Evolutionary conservation across 192 early-diverging fungal genomes (phyloP), one percentile per base, ranked within the genome.

Genomic region (Umbelopsis vinacea): DNA sequence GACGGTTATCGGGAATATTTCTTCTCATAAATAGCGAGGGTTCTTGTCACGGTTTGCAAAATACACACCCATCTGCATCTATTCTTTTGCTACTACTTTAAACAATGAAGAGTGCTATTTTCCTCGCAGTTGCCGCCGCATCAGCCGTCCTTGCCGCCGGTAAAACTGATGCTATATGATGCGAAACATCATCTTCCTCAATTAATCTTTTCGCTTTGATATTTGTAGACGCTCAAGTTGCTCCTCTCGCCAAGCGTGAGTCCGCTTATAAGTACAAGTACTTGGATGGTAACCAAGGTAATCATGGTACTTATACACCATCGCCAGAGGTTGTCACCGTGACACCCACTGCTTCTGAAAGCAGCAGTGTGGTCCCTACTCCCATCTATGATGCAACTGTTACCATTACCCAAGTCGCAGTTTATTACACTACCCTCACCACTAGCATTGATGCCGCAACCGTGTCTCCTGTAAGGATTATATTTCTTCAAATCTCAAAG

Each of bases 1-100:
- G 48, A 63, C 40, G 11, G 11, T 63, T 17, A 29, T 63, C 57
- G 57, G 57, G 57, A 37, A 63, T 63, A 63, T 63, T 54, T 63
- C 57, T 63, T 37, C 57, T 37, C 57, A 63, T 63, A 63, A 63
- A 63, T 63, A 63, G 29, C 37, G 24, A 21, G 48, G 15, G 26
- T 14, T 43, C 5, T 43, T 43, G 26, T 4, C 15, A 63, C 7
- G 33, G 26, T n/a, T 29, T 14, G 29, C 8, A 26, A 63, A 37
- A 14, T 33, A 29, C 33, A 63, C 57, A 17, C 29, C n/a, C 57
- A 63, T 29, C 57, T 63, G 57, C 57, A 63, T 63, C 57, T 6
- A 63, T 26, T 37, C 37, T 63, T n/a, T 37, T 35, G 4, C 19
- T 12, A 29, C 11, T 37, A 37, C 57, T 17, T n/a, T 4, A 1